Base-by-base conservation (phyloP, 345 rosid species). In the Isatis tinctoria region DNA sequence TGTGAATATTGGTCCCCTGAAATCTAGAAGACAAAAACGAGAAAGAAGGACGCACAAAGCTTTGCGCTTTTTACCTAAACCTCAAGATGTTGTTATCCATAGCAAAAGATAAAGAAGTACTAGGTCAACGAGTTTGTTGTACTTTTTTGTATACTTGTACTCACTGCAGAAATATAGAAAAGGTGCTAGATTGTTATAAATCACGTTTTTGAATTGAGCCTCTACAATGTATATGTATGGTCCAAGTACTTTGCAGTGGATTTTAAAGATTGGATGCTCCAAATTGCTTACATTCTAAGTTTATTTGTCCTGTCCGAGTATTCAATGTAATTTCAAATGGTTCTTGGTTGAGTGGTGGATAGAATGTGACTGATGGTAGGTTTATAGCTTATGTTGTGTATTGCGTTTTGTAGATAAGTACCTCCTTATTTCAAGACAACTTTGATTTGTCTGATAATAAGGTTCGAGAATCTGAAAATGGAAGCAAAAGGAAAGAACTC, bases 1-100 rank as follows among this genome's bases (percentile, higher is more conserved):
- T 83, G 69, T 80, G 33, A 73, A 56, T 76, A 63, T 66, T 77
- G 4, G 9, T 33, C 70, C 58, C 65, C 14, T 69, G 72, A 37
- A 10, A 62, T 76, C 75, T 76, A 60, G 66, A 57, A 69, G 52
- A 28, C 48, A 12, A 6, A n/a, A 60, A 20, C 17, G 8, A 45
- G 20, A 60, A 17, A 60, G 8, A 70, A 44, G 8, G 35, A 32
- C 45, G 6, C 33, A 60, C 37, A 14, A 33, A 70, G 58, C 63
- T 54, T 30, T 62, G 52, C 18, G 12, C 18, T 27, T 61, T 60
- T 39, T 61, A 24, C 36, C 45, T 17, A 26, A 28, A 24, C 22
- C 48, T 30, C 33, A 3, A 70, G 35, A 59, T 47, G 48, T 47
- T 45, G 52, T 16, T 14, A 48, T 54, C 60, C 60, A 54, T 54